Percentiles rank a stretch among this genome's conserved stretches.
Conservation (phyloP, 257 asterid species). For the Przewalskia tangutica region DNA sequence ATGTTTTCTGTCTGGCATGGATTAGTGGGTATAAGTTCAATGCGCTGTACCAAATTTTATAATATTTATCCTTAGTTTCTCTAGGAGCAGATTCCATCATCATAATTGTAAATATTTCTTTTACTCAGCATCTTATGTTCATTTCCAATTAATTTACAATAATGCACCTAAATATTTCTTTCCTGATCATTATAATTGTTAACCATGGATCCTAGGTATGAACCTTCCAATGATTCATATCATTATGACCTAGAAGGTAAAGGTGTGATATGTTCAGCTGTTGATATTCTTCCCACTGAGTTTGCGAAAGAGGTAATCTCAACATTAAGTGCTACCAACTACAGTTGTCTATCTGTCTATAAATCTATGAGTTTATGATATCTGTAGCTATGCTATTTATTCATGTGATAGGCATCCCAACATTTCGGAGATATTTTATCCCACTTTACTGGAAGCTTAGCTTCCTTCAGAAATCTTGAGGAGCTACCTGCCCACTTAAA, state of each 20-base stretch:
- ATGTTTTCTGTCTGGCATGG: background rate
- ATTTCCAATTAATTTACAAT: background rate
- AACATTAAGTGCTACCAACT: background rate
- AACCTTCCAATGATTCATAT: constrained; percentile 56
- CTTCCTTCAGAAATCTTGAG: constrained; percentile 48
- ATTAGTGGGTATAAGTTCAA: background rate
- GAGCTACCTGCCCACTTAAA: constrained; percentile 59
- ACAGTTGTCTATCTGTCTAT: background rate
- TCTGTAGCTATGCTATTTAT: background rate
- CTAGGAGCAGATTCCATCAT: background rate
- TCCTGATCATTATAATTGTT: background rate
- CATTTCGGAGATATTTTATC: constrained; percentile 85
- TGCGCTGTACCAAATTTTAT: background rate
- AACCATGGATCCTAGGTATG: constrained; percentile 42
- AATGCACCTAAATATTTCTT: background rate
- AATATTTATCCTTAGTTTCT: background rate
- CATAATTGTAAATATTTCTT: background rate
- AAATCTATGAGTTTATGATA: background rate
- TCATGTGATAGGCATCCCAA: constrained; percentile 68
- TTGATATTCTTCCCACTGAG: constrained; percentile 96
- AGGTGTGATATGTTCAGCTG: constrained; percentile 82
- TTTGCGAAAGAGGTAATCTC: constrained; percentile 77
- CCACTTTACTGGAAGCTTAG: constrained; percentile 64
- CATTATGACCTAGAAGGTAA: constrained; percentile 72
- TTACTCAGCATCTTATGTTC: background rate